phyloP scores from a whole-genome alignment of 768 basidiomycete species.

The Amylocystis lapponica region DNA sequence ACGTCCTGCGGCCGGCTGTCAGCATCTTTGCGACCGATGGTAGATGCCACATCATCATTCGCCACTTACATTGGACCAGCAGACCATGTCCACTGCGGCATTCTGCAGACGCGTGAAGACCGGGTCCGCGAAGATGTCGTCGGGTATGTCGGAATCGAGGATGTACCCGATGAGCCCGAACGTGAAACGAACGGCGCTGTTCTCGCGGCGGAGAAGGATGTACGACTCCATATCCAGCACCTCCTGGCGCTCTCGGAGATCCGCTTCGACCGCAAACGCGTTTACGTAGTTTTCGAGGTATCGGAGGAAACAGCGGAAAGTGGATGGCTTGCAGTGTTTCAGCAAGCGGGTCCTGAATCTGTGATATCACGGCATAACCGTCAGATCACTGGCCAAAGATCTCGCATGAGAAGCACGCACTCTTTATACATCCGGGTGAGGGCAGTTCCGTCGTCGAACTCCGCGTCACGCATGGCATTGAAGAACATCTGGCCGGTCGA shows the following conservation, averaged over 20 bases:
- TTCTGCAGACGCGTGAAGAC: conserved; percentile 13
- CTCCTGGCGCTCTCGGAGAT: conserved; percentile 11
- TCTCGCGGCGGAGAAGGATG: conserved; percentile 21
- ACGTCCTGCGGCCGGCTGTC: conserved; percentile 19
- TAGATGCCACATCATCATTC: not conserved
- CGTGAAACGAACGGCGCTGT: conserved; percentile 17
- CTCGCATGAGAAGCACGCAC: not conserved
- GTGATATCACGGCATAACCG: too few relatives aligned
- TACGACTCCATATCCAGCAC: conserved; percentile 19
- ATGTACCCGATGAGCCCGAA: conserved; percentile 23
- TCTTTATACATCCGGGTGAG: conserved; percentile 16
- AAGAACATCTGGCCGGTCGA: conserved; percentile 14
- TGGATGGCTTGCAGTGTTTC: conserved; percentile 1
- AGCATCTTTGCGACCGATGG: too few relatives aligned
- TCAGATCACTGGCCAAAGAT: not conserved
- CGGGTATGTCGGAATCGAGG: conserved; percentile 21
- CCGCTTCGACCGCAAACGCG: conserved; percentile 36
- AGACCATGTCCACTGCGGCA: conserved; percentile 21
- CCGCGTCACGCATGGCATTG: conserved; percentile 5
- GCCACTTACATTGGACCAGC: conserved; percentile 21
- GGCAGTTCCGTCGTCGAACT: conserved; percentile 10
- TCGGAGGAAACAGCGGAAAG: conserved; percentile 1
- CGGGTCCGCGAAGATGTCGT: conserved; percentile 19
- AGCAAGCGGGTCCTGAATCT: conserved; percentile 50
- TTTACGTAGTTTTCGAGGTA: conserved; percentile 24